A percentile compares a stretch with the other conserved stretches of the same genome.
Evolutionary conservation across 768 basidiomycete species (phyloP).

Genomic region (Boletus fagicola): DNA sequence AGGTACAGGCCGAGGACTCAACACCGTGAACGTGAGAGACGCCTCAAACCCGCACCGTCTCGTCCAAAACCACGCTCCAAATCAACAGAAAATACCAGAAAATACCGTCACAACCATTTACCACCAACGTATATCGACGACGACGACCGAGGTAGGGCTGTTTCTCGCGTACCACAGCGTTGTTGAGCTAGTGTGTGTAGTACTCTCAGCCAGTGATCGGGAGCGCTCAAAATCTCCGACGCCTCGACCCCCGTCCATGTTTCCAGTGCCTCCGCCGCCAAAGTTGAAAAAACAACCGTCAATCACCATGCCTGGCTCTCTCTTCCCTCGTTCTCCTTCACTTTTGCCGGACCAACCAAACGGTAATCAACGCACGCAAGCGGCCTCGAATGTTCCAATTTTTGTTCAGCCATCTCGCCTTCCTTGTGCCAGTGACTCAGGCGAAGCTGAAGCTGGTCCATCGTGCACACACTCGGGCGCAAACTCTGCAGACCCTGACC

Average conservation of each 20-base stretch:
- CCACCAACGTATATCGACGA: constrained; percentile 1
- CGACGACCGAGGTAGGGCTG: constrained; percentile 23
- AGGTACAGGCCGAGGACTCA: constrained; percentile 5
- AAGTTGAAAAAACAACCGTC: constrained; percentile 38
- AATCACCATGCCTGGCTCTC: constrained; percentile 74
- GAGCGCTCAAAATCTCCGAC: constrained; percentile 24
- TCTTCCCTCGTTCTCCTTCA: constrained; percentile 74
- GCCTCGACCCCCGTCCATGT: constrained; percentile 7
- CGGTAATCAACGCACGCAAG: neutral
- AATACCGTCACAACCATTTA: neutral
- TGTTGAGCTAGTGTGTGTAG: constrained; percentile 17
- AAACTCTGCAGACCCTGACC: neutral
- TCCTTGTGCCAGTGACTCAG: neutral
- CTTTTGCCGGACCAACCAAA: constrained; percentile 42
- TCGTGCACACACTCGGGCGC: constrained; percentile 8
- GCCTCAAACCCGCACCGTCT: constrained; percentile 3
- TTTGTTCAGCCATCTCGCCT: neutral
- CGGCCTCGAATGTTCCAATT: neutral
- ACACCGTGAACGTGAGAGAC: constrained; percentile 10
- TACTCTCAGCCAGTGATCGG: constrained; percentile 19
- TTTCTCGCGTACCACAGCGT: neutral
- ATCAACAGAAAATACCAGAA: constrained; percentile 15
- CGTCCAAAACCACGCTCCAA: constrained; percentile 23
- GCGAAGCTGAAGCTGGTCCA: constrained; percentile 16
- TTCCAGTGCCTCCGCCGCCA: constrained; percentile 32